phyloP scores from a whole-genome alignment of 2,329 filamentous ascomycete genomes.

The Penicillium sp. region DNA sequence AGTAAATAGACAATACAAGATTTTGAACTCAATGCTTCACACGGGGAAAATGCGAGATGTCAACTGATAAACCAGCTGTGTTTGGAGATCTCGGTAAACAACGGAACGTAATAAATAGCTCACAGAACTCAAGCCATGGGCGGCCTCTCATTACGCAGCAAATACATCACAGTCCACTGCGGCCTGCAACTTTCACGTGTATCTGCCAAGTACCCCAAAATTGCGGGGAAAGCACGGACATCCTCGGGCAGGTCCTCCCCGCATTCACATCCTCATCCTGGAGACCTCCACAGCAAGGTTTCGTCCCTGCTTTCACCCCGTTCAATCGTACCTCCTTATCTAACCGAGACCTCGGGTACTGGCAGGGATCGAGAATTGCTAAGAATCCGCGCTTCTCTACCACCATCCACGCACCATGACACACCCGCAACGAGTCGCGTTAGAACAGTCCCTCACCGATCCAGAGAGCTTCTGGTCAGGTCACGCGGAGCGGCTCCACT shows the following conservation, averaged over 20 bases:
- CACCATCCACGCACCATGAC: constrained; percentile 11
- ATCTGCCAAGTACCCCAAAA: constrained; percentile 1
- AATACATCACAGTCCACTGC: not conserved
- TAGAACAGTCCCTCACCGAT: constrained; percentile 59
- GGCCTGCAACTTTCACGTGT: not conserved
- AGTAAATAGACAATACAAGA: constrained; percentile 6
- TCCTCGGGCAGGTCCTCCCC: constrained; percentile 9
- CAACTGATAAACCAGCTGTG: too few relatives aligned
- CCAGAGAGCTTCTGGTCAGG: constrained; percentile 72
- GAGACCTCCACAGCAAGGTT: not conserved
- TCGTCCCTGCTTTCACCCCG: not conserved
- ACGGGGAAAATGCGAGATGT: not conserved
- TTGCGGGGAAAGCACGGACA: constrained; percentile 30
- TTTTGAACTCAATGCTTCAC: not conserved
- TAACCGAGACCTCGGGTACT: constrained; percentile 4
- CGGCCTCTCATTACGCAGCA: not conserved
- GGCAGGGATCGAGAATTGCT: not conserved
- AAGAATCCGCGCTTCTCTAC: not conserved
- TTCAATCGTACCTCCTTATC: constrained; percentile 1
- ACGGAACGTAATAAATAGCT: not conserved
- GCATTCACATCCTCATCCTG: constrained; percentile 1
- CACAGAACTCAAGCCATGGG: not conserved
- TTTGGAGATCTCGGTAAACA: not conserved
- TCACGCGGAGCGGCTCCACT: constrained; percentile 72
- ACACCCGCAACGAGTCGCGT: constrained; percentile 50